Conservation (phyloP, 2,329 filamentous ascomycete species). For the Xylaria multiplex region DNA sequence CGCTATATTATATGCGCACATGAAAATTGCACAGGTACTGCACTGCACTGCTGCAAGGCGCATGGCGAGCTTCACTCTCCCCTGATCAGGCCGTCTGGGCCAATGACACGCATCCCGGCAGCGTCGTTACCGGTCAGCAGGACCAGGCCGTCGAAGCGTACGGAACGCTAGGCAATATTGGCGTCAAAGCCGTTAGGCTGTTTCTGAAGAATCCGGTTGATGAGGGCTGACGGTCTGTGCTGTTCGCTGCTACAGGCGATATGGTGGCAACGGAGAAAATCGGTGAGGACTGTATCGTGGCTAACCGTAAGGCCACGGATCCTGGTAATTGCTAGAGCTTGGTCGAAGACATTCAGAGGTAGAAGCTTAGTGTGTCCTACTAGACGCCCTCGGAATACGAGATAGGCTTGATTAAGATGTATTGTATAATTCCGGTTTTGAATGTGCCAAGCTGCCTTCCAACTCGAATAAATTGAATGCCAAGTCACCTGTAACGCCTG, state of each 20-base stretch:
- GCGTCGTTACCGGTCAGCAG: slow-evolving; percentile 52
- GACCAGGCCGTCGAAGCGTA: slow-evolving; percentile 61
- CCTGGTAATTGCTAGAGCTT: slow-evolving; percentile 57
- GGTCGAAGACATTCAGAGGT: slow-evolving; percentile 55
- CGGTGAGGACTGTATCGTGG: slow-evolving; percentile 60
- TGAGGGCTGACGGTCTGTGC: slow-evolving; percentile 57
- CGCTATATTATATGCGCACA: slow-evolving; percentile 58
- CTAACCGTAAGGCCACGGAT: slow-evolving; percentile 58
- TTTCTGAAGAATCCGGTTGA: slow-evolving; percentile 62
- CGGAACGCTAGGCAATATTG: slow-evolving; percentile 57
- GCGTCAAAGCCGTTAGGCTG: slow-evolving; percentile 52
- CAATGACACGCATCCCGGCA: slow-evolving; percentile 62
- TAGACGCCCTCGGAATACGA: neutral
- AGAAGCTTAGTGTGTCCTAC: slow-evolving; percentile 47
- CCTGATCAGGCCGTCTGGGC: slow-evolving; percentile 53
- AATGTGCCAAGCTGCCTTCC: neutral
- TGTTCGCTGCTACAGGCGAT: slow-evolving; percentile 59
- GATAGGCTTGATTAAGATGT: neutral
- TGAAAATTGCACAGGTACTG: slow-evolving; percentile 60
- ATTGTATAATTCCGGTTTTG: neutral
- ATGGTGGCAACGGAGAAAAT: slow-evolving; percentile 56
- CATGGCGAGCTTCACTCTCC: slow-evolving; percentile 49
- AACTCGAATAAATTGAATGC: neutral
- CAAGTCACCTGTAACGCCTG: neutral
- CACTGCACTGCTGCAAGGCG: slow-evolving; percentile 53